A percentile compares a stretch with the other conserved stretches of the same genome.
These are phyloP conservation scores for Phytophthora boehmeriae DNA, from an alignment of 352 stramenopile genomes.

Conservation along the genomic window DNA sequence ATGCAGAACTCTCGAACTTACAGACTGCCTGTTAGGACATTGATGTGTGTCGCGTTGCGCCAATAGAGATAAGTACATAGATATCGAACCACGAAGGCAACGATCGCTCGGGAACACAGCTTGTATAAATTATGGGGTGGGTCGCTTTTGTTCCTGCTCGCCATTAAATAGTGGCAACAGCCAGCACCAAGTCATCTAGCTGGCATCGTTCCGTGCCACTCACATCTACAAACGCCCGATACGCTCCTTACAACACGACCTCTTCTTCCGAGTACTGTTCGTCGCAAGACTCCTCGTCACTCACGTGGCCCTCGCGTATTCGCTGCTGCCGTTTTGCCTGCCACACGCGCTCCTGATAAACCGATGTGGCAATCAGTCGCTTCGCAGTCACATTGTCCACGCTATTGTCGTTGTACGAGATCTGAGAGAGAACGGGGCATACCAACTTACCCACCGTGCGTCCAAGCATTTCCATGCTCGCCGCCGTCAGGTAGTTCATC, in stretches of 20 bases:
- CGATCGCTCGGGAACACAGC: not conserved
- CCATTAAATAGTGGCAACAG: constrained; percentile 37
- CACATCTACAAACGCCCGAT: constrained; percentile 26
- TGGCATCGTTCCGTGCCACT: constrained; percentile 9
- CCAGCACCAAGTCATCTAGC: constrained; percentile 9
- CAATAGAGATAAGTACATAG: constrained; percentile 3
- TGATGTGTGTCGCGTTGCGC: no score
- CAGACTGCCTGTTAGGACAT: constrained; percentile 52
- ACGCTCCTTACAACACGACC: constrained; percentile 18
- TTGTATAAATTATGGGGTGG: constrained; percentile 41
- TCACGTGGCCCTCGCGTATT: constrained; percentile 38
- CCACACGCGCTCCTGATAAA: constrained; percentile 81
- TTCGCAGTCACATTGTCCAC: constrained; percentile 79
- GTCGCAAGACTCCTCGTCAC: constrained; percentile 40
- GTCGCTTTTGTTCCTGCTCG: constrained; percentile 11
- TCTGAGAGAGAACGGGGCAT: constrained; percentile 80
- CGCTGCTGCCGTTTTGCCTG: constrained; percentile 59
- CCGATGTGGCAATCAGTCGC: constrained; percentile 70
- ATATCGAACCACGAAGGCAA: not conserved
- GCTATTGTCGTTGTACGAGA: constrained; percentile 88
- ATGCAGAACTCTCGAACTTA: constrained; percentile 41
- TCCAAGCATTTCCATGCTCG: constrained; percentile 88
- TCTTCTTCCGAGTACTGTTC: constrained; percentile 52
- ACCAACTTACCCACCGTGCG: constrained; percentile 84
- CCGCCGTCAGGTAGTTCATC: constrained; percentile 84